A percentile compares a stretch with the other conserved stretches of the same genome.
phyloP scores from a whole-genome alignment of 768 basidiomycete species.

The Sporobolomyces pararoseus region DNA sequence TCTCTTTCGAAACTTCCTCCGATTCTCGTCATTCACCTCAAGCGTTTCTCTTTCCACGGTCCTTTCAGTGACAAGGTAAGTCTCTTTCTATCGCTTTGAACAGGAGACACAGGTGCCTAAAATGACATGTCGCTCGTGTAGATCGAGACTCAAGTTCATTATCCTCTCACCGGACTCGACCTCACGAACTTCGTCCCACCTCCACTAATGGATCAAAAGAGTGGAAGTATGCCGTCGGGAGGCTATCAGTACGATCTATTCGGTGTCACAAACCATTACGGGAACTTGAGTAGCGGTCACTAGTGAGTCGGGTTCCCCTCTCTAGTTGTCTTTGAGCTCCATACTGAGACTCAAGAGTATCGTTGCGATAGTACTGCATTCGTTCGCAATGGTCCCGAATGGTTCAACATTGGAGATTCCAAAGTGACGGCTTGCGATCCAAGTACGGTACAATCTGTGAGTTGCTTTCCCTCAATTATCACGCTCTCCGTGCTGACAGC shows the following conservation, averaged over 20 bases:
- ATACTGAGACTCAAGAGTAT: neutral
- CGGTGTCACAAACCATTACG: slow-evolving; percentile 92
- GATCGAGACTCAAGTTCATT: slow-evolving; percentile 90
- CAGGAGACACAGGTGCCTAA: too few relatives aligned
- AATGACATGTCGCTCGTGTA: neutral
- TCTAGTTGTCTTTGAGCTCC: neutral
- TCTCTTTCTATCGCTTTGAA: too few relatives aligned
- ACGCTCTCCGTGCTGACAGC: neutral
- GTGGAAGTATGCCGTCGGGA: slow-evolving; percentile 61
- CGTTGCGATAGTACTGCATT: slow-evolving; percentile 70
- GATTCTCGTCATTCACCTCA: slow-evolving; percentile 83
- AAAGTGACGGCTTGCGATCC: slow-evolving; percentile 75
- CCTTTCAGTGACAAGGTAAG: slow-evolving; percentile 78
- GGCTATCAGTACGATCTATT: slow-evolving; percentile 85
- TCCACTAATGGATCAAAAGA: slow-evolving; percentile 52
- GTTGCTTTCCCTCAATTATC: neutral
- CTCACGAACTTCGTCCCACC: slow-evolving; percentile 80
- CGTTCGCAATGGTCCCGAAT: slow-evolving; percentile 77
- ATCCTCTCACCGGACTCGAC: slow-evolving; percentile 63
- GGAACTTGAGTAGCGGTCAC: slow-evolving; percentile 88
- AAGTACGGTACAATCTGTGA: slow-evolving; percentile 58
- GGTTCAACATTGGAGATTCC: slow-evolving; percentile 93
- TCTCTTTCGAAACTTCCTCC: slow-evolving; percentile 90
- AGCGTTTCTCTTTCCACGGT: slow-evolving; percentile 85
- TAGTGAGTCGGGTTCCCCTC: slow-evolving; percentile 55